phyloP scores from a whole-genome alignment of 768 basidiomycete genomes.

The Clathrus columnatus region DNA sequence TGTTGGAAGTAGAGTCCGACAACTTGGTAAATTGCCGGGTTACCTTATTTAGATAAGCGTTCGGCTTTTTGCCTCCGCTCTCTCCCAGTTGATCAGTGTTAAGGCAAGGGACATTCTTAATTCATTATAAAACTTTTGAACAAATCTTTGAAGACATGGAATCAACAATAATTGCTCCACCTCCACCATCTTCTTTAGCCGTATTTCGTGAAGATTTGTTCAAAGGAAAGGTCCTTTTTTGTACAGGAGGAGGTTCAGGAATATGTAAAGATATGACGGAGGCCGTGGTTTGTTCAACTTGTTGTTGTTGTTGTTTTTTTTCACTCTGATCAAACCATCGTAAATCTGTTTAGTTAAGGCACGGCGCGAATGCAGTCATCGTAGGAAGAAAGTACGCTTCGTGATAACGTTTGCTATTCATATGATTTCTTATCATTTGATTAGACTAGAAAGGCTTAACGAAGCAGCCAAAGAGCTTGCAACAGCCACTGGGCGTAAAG shows the following conservation, averaged over 20 bases:
- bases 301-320: no score
- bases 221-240: constrained; percentile 84
- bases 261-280: constrained; percentile 89
- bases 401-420: constrained; percentile 3
- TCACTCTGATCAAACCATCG: neutral
- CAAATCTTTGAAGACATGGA: no score
- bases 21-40: no score
- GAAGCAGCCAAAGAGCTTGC: constrained; percentile 65
- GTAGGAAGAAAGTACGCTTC: constrained; percentile 73
- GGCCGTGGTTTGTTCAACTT: constrained; percentile 50
- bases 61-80: no score
- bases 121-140: no score
- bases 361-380: constrained; percentile 76
- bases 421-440: neutral
- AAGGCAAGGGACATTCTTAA: no score
- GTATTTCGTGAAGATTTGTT: constrained; percentile 78
- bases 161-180: neutral
- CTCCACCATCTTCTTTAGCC: constrained; percentile 32
- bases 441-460: constrained; percentile 62
- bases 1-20: no score
- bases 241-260: constrained; percentile 87
- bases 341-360: constrained; percentile 50
- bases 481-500: constrained; percentile 55
- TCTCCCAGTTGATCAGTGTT: no score
- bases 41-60: no score